Evolutionary conservation across 768 basidiomycete species (phyloP).

Genomic region (Lentinula lateritia): DNA sequence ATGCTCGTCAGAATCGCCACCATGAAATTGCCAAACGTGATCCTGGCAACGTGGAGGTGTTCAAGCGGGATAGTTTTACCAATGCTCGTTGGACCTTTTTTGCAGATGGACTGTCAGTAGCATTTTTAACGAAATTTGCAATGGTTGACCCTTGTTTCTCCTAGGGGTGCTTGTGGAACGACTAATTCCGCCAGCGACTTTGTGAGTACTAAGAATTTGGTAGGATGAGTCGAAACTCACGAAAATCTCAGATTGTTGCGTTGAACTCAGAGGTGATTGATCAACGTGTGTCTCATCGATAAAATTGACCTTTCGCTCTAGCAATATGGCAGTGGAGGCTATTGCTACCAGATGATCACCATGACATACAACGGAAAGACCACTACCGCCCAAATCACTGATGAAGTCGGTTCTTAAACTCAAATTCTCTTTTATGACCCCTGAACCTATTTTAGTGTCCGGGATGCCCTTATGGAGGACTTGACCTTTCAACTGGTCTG

Average conservation of each 20-base stretch:
- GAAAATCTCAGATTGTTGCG: background rate
- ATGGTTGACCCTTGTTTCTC: background rate
- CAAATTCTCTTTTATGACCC: background rate
- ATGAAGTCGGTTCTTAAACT: constrained; percentile 39
- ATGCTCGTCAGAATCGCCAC: background rate
- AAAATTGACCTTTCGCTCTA: constrained; percentile 17
- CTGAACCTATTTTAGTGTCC: constrained; percentile 44
- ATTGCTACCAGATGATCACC: constrained; percentile 59
- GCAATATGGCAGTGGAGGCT: constrained; percentile 47
- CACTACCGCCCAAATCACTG: constrained; percentile 52
- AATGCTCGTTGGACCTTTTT: constrained; percentile 6
- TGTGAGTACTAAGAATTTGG: background rate
- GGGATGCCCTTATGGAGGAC: constrained; percentile 52
- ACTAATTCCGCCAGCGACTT: constrained; percentile 1
- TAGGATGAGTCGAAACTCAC: background rate
- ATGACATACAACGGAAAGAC: constrained; percentile 58
- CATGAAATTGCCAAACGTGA: constrained; percentile 4
- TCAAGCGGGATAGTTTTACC: background rate
- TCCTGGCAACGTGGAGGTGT: background rate
- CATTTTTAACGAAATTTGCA: background rate
- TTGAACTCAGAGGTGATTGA: background rate
- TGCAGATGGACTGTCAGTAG: background rate
- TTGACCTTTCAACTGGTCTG: constrained; percentile 55
- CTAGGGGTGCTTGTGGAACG: constrained; percentile 4
- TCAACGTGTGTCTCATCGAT: background rate